These are phyloP conservation scores for baker's yeast (Saccharomyces cerevisiae) DNA, from an alignment of 805 yeast species.

Conservation along the genomic window DNA sequence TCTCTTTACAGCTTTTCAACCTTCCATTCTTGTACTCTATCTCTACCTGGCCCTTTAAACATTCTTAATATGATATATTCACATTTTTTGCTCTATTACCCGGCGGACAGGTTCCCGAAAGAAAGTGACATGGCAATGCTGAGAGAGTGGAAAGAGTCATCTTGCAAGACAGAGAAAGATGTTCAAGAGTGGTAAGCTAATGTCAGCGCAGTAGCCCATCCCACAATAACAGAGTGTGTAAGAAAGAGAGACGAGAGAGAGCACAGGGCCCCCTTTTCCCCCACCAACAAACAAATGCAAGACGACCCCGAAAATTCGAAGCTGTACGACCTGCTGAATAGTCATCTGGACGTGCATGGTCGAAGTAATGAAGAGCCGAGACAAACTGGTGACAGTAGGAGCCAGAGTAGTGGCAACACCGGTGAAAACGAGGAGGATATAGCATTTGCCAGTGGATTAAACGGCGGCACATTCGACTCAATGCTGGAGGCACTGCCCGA, in stretches of 20 bases:
- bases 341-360: neutral
- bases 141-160: neutral
- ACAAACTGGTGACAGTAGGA: neutral
- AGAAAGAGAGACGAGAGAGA: neutral
- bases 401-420: neutral
- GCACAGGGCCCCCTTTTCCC: neutral
- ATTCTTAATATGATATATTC: neutral
- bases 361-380: neutral
- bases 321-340: neutral
- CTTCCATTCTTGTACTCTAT: neutral
- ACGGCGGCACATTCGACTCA: constrained; percentile 21
- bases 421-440: neutral
- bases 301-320: neutral
- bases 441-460: neutral
- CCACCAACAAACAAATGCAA: neutral
- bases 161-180: neutral
- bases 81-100: neutral
- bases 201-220: neutral
- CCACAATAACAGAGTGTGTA: neutral
- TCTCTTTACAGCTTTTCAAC: neutral
- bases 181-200: neutral
- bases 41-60: neutral
- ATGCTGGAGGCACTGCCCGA: constrained; percentile 32
- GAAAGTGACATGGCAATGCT: neutral
- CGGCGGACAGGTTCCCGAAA: neutral